Evolutionary conservation across 2,329 filamentous ascomycete species (phyloP).

Genomic region (Hypoxylon sp.): DNA sequence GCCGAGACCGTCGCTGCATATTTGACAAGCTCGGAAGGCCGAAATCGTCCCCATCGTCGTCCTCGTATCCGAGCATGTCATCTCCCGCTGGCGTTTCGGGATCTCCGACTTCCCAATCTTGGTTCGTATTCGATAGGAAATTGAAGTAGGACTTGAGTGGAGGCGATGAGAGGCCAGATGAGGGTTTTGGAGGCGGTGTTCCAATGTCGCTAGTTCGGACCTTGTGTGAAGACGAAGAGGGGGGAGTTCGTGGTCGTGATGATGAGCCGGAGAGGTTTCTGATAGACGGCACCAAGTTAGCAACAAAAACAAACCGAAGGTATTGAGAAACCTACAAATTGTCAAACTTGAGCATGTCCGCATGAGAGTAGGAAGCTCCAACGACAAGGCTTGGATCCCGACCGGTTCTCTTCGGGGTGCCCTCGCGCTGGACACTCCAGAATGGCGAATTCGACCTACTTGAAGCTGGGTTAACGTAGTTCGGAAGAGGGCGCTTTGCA

Average conservation of each 20-base stretch:
- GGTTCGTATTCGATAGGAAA: conserved; percentile 83
- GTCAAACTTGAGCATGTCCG: conserved; percentile 91
- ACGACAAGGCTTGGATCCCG: conserved; percentile 81
- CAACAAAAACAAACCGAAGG: conserved; percentile 1
- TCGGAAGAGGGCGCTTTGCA: conserved; percentile 1
- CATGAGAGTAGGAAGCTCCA: conserved; percentile 95
- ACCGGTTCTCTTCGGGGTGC: conserved; percentile 64
- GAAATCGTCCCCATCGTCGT: conserved; percentile 95
- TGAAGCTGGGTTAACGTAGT: conserved; percentile 28
- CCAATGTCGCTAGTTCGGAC: conserved; percentile 66
- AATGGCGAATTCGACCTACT: conserved; percentile 86
- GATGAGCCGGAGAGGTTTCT: conserved; percentile 71
- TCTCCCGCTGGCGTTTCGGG: conserved; percentile 71
- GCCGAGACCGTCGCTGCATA: conserved; percentile 79
- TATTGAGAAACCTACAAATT: conserved; percentile 67
- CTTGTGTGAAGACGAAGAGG: conserved; percentile 68
- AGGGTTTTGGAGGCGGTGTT: conserved; percentile 64
- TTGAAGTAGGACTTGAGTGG: conserved; percentile 81
- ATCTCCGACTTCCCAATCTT: conserved; percentile 80
- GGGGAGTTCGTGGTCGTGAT: conserved; percentile 81
- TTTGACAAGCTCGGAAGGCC: conserved; percentile 91
- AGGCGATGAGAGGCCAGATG: conserved; percentile 68
- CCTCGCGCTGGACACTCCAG: conserved; percentile 75
- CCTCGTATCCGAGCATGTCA: conserved; percentile 82
- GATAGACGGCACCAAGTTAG: conserved; percentile 30